phyloP scores from a whole-genome alignment of 1,284 basidiomycete species.

The Puccinia hordei region DNA sequence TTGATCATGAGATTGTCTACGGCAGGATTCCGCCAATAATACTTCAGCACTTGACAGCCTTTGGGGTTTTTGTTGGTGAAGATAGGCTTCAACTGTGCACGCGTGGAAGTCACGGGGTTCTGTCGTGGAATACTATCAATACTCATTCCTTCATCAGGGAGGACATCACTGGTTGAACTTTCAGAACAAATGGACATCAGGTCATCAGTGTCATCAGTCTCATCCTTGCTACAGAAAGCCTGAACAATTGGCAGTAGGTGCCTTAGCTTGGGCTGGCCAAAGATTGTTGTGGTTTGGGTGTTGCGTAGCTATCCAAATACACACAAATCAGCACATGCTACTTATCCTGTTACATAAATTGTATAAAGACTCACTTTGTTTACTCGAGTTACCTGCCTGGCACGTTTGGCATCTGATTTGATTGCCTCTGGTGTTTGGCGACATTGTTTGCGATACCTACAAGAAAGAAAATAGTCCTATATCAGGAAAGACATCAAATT shows the following conservation, averaged over 20 bases:
- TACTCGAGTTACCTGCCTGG: not conserved
- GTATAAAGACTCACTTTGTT: constrained; percentile 6
- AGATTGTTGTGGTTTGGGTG: not conserved
- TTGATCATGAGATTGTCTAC: constrained; percentile 16
- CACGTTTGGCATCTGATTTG: not conserved
- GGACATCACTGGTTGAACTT: not conserved
- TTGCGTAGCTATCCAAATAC: not conserved
- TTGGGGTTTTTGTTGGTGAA: constrained; percentile 9
- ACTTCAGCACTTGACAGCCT: not conserved
- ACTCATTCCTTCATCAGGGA: not conserved
- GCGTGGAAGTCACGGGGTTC: not conserved
- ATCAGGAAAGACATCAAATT: not conserved
- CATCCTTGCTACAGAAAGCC: constrained; percentile 25
- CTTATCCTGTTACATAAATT: not conserved
- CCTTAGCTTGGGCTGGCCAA: not conserved
- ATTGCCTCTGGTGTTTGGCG: not conserved
- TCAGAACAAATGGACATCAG: not conserved
- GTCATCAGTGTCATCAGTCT: constrained; percentile 7
- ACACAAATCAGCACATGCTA: not conserved
- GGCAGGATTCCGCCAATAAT: constrained; percentile 9
- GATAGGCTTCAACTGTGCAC: not conserved
- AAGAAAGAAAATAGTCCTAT: not conserved
- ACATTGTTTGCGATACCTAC: not conserved
- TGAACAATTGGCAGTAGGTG: not conserved
- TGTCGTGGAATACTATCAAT: not conserved